Conservation (phyloP, 2,329 filamentous ascomycete genomes). For the Pseudogymnoascus sp. region DNA sequence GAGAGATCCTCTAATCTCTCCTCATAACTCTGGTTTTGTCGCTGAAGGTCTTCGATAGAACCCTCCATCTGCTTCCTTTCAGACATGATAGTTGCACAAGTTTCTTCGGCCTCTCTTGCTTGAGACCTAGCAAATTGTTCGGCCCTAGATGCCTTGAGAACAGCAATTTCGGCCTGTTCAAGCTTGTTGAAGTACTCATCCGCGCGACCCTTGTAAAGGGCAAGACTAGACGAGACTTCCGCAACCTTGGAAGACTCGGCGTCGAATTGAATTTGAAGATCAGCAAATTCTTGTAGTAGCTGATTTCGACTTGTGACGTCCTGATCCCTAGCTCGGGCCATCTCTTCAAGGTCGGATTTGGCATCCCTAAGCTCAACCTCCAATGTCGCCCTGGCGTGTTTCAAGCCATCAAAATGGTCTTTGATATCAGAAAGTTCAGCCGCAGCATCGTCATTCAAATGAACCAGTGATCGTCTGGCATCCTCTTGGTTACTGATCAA, state of each 20-base stretch:
- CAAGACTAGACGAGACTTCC: conserved; percentile 76
- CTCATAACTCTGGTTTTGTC: conserved; percentile 81
- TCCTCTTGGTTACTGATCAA: conserved; percentile 90
- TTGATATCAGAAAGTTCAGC: conserved; percentile 82
- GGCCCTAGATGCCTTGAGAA: conserved; percentile 82
- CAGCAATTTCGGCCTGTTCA: conserved; percentile 91
- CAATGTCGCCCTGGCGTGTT: conserved; percentile 67
- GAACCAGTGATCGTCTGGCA: conserved; percentile 70
- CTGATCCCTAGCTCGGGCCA: conserved; percentile 71
- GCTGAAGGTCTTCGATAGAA: conserved; percentile 80
- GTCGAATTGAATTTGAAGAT: conserved; percentile 87
- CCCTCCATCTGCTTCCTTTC: conserved; percentile 87
- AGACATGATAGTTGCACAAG: conserved; percentile 80
- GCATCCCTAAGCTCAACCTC: conserved; percentile 84
- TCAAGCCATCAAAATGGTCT: conserved; percentile 76
- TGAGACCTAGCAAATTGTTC: conserved; percentile 92
- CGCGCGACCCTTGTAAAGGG: conserved; percentile 81
- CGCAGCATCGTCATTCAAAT: conserved; percentile 78
- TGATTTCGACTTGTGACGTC: conserved; percentile 82
- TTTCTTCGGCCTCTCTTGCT: conserved; percentile 84
- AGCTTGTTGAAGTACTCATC: conserved; percentile 97
- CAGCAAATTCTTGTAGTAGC: conserved; percentile 83
- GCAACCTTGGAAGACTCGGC: conserved; percentile 76
- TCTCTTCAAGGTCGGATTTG: conserved; percentile 74
- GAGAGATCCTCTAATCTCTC: conserved; percentile 87